Conservation (phyloP, 2,329 filamentous ascomycete species). For the Hirsutella rhossiliensis region DNA sequence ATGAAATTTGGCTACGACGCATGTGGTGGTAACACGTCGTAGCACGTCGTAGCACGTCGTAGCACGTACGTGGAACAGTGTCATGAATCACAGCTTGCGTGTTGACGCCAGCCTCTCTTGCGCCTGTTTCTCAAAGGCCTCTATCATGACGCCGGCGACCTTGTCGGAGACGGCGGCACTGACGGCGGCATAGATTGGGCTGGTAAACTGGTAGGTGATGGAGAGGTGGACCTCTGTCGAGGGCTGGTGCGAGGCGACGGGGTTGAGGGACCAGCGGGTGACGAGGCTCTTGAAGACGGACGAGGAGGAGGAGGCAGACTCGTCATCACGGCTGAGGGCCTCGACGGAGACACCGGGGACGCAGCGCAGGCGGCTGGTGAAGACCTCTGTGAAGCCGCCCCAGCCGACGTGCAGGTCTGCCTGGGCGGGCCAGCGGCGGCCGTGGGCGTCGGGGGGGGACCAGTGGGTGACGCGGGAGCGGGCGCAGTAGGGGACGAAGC, state of each 20-base stretch:
- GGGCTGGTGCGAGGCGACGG: constrained; percentile 18
- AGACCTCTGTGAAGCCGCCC: constrained; percentile 71
- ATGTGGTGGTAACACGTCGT: neutral
- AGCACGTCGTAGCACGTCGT: neutral
- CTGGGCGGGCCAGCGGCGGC: constrained; percentile 53
- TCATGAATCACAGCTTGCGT: neutral
- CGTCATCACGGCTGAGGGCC: constrained; percentile 54
- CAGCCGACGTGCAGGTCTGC: constrained; percentile 79
- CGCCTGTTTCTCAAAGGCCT: constrained; percentile 81
- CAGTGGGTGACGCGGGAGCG: constrained; percentile 65
- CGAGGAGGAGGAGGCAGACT: constrained; percentile 27
- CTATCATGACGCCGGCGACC: constrained; percentile 79
- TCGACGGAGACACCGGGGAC: constrained; percentile 62
- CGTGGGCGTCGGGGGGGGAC: constrained; percentile 40
- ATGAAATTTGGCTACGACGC: too few species aligned
- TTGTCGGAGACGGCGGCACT: constrained; percentile 73
- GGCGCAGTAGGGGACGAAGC: constrained; percentile 88
- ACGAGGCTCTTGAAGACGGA: constrained; percentile 54
- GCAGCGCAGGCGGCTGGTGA: constrained; percentile 70
- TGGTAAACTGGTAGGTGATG: constrained; percentile 76
- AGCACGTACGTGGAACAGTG: neutral
- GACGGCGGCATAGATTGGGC: constrained; percentile 75
- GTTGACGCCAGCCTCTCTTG: constrained; percentile 24
- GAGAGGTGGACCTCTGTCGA: constrained; percentile 61
- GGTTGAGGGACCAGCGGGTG: constrained; percentile 56